A percentile compares a stretch with the other conserved stretches of the same genome.
Conservation (phyloP, 768 basidiomycete species). For the Boletus rex-veris region DNA sequence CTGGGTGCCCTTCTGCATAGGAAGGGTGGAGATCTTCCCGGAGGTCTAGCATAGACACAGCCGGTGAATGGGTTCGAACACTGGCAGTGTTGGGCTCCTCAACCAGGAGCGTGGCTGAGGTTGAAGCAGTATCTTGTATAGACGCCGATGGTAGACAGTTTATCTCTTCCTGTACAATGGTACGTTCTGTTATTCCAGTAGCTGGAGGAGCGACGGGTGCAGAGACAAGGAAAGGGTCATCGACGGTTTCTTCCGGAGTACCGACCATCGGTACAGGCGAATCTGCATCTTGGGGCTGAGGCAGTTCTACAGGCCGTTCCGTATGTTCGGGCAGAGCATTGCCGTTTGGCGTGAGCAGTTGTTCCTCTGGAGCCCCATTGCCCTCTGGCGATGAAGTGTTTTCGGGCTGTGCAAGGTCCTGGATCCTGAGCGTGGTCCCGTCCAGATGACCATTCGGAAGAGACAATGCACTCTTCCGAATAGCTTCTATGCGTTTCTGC, state of each 20-base stretch:
- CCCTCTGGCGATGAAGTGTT: not conserved
- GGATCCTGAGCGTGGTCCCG: not conserved
- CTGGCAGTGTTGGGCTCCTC: constrained; percentile 6
- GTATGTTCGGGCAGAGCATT: not conserved
- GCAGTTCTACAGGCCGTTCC: not conserved
- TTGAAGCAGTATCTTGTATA: constrained; percentile 3
- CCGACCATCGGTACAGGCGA: not conserved
- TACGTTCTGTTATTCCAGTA: not conserved
- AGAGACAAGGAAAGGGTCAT: constrained; percentile 11
- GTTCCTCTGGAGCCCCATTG: not conserved
- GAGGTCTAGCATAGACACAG: constrained; percentile 19
- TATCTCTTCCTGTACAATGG: not conserved
- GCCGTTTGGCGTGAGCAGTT: not conserved
- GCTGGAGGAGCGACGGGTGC: not conserved
- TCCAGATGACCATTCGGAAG: not conserved
- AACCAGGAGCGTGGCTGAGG: constrained; percentile 8
- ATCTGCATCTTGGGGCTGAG: not conserved
- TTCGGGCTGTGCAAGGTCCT: not conserved
- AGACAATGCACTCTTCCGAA: constrained; percentile 4
- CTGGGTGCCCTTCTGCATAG: not conserved
- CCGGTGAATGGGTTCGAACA: constrained; percentile 11
- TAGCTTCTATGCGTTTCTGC: constrained; percentile 41
- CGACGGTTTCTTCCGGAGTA: constrained; percentile 1
- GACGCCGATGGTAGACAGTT: not conserved
- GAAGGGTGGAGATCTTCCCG: not conserved